Evolutionary conservation across 2,329 filamentous ascomycete genomes (phyloP).

Genomic region (Exserohilum rostratum): DNA sequence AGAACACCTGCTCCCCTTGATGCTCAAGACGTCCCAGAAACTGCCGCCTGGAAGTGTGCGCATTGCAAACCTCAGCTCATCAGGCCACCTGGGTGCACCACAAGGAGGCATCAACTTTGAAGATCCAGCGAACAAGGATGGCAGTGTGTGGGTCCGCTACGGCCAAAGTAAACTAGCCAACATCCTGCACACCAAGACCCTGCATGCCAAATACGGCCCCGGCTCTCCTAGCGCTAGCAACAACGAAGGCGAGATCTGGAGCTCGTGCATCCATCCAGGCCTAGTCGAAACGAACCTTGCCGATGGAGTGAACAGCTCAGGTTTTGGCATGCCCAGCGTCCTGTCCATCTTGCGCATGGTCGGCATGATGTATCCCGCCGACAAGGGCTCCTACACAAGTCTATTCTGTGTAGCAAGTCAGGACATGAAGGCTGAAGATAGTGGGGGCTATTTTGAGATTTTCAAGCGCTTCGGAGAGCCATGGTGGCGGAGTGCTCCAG

Average conservation of each 20-base stretch:
- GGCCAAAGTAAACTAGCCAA: conserved; percentile 34
- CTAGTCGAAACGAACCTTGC: conserved; percentile 23
- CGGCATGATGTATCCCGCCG: conserved; percentile 3
- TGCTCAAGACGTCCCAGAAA: conserved; percentile 23
- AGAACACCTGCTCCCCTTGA: conserved; percentile 46
- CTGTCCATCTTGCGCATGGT: not conserved
- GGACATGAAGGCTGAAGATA: conserved; percentile 8
- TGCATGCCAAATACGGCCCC: conserved; percentile 16
- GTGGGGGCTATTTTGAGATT: conserved; percentile 10
- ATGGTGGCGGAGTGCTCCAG: conserved; percentile 11
- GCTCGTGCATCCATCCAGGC: conserved; percentile 28
- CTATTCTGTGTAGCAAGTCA: conserved; percentile 9
- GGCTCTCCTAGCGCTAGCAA: conserved; percentile 7
- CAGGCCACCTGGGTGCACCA: conserved; percentile 18
- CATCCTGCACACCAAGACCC: conserved; percentile 18
- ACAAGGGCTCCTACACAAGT: conserved; percentile 11
- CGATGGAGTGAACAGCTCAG: not conserved
- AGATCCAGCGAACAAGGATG: conserved; percentile 7
- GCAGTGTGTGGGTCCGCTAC: conserved; percentile 19
- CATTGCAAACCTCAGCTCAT: conserved; percentile 27
- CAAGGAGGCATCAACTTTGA: conserved; percentile 24
- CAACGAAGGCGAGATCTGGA: conserved; percentile 17
- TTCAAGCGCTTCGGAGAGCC: conserved; percentile 6
- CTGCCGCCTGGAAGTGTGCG: conserved; percentile 41
- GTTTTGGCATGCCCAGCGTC: not conserved